Evolutionary conservation across 768 basidiomycete species (phyloP).

Genomic region (Leccinellum albellum): DNA sequence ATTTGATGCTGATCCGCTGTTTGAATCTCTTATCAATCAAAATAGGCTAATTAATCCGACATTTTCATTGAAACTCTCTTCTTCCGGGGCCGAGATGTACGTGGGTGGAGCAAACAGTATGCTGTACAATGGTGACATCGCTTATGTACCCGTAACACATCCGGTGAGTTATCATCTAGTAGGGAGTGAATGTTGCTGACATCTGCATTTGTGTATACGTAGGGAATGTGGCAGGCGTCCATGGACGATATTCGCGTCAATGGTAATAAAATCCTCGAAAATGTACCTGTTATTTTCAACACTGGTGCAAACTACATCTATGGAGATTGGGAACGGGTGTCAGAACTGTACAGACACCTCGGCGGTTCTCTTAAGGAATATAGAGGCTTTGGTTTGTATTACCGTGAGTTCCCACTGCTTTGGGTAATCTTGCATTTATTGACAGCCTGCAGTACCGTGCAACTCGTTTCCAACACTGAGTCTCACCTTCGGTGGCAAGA

Average conservation of each 20-base stretch:
- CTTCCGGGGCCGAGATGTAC: neutral
- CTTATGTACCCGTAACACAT: neutral
- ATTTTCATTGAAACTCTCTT: neutral
- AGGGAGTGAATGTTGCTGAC: neutral
- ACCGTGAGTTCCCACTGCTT: too few species aligned
- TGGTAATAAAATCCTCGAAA: too few species aligned
- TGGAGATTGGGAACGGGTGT: neutral
- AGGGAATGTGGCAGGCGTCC: too few species aligned
- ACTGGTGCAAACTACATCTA: neutral
- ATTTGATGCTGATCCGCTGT: neutral
- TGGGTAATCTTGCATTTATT: too few species aligned
- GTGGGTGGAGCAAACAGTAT: neutral
- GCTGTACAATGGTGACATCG: neutral
- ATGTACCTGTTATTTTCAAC: neutral
- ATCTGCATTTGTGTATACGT: too few species aligned
- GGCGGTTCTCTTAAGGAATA: too few species aligned
- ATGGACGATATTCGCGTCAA: too few species aligned
- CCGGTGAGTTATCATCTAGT: neutral
- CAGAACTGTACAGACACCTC: neutral
- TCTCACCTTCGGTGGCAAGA: too few species aligned
- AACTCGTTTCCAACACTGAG: too few species aligned
- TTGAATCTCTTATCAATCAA: neutral
- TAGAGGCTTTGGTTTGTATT: too few species aligned
- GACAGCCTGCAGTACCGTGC: too few species aligned
- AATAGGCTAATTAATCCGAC: neutral